Evolutionary conservation across 495 filamentous ascomycete genomes (phyloP).

Genomic region (Hypoxylon fuscum): DNA sequence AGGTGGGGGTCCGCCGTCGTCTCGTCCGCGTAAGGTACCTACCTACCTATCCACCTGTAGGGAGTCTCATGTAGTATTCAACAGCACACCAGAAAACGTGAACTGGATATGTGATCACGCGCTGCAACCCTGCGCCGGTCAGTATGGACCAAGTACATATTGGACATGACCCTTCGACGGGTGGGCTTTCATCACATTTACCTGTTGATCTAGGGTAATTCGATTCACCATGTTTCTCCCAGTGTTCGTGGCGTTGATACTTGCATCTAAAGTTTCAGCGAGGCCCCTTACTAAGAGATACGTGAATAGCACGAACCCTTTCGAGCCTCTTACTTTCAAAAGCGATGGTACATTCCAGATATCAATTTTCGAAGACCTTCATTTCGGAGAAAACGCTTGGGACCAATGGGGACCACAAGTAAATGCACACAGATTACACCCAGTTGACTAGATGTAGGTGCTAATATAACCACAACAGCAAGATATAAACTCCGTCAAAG

Average conservation of each 20-base stretch:
- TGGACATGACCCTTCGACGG: slow-evolving; percentile 22
- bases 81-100: slow-evolving; percentile 7
- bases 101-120: slow-evolving; percentile 19
- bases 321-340: slow-evolving; percentile 50
- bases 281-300: slow-evolving; percentile 18
- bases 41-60: too few species aligned
- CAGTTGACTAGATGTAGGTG: too few species aligned
- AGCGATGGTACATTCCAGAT: slow-evolving; percentile 57
- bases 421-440: too few species aligned
- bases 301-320: slow-evolving; percentile 22
- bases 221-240: slow-evolving; percentile 10
- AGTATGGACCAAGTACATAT: slow-evolving; percentile 44
- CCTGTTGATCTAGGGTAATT: slow-evolving; percentile 12
- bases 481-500: slow-evolving; percentile 65
- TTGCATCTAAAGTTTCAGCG: slow-evolving; percentile 10
- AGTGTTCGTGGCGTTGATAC: slow-evolving; percentile 4
- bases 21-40: too few species aligned
- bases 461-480: slow-evolving; percentile 37
- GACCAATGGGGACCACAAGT: slow-evolving; percentile 62
- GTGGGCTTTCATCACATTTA: slow-evolving; percentile 7
- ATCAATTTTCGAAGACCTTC: slow-evolving; percentile 71
- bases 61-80: too few species aligned
- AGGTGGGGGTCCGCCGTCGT: slow-evolving; percentile 8
- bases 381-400: slow-evolving; percentile 71
- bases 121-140: slow-evolving; percentile 26